Evolutionary conservation across 371 early-diverging fungal genomes (phyloP).

Genomic region (Blyttiomyces sp.): DNA sequence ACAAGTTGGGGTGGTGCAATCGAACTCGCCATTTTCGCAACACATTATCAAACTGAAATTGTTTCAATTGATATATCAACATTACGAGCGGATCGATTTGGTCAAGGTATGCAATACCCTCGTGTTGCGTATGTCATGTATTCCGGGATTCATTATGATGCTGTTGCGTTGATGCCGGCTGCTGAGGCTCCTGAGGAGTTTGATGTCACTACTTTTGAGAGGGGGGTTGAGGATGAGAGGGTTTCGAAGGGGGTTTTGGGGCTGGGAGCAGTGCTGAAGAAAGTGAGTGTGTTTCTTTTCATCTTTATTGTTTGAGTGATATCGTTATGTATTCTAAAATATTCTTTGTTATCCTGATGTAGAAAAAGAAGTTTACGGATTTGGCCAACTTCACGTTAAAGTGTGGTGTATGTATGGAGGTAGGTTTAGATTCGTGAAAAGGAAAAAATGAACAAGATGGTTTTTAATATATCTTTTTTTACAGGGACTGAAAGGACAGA

Average conservation of each 20-base stretch:
- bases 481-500: constrained; percentile 33
- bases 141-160: constrained; percentile 66
- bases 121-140: constrained; percentile 17
- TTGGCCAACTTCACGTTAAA: constrained; percentile 46
- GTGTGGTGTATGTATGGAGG: constrained; percentile 44
- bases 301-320: background rate
- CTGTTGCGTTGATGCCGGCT: constrained; percentile 42
- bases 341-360: background rate
- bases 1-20: constrained; percentile 70
- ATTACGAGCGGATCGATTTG: constrained; percentile 50
- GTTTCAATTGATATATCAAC: constrained; percentile 54
- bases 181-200: constrained; percentile 35
- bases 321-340: too few relatives aligned
- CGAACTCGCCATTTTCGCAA: constrained; percentile 31
- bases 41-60: constrained; percentile 42
- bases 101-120: constrained; percentile 25
- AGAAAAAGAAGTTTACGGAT: constrained; percentile 51
- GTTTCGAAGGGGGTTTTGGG: background rate
- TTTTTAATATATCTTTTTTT: background rate
- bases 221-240: constrained; percentile 16
- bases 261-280: constrained; percentile 39
- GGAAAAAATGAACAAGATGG: background rate
- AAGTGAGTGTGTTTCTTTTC: constrained; percentile 8
- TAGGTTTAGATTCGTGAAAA: background rate
- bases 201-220: constrained; percentile 53